A percentile compares a stretch with the other conserved stretches of the same genome.
These are phyloP conservation scores for Candida piceae DNA, from an alignment of 805 yeast genomes.

Conservation along the genomic window DNA sequence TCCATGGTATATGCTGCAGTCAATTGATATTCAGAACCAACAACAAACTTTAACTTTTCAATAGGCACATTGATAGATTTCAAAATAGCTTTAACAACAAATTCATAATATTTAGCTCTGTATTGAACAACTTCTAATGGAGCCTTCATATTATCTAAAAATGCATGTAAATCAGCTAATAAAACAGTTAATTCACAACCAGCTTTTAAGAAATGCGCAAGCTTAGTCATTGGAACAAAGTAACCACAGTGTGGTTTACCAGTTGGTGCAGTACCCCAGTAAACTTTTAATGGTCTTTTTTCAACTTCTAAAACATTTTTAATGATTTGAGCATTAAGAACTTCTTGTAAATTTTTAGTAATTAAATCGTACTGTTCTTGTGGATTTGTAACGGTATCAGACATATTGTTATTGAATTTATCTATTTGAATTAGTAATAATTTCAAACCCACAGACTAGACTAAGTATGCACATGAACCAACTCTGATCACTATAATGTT, in stretches of 20 bases:
- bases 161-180: slow-evolving; percentile 94
- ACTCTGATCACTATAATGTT: too few relatives aligned
- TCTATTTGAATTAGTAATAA: too few relatives aligned
- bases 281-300: slow-evolving; percentile 76
- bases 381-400: slow-evolving; percentile 38
- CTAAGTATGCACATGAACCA: too few relatives aligned
- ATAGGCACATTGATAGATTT: slow-evolving; percentile 86
- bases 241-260: slow-evolving; percentile 99
- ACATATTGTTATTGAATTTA: slow-evolving; percentile 9
- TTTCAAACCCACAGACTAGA: too few relatives aligned
- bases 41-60: slow-evolving; percentile 76
- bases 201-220: slow-evolving; percentile 91
- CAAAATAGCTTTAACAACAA: slow-evolving; percentile 77
- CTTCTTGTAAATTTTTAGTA: slow-evolving; percentile 87
- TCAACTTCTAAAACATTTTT: slow-evolving; percentile 76
- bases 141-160: slow-evolving; percentile 97
- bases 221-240: slow-evolving; percentile 95
- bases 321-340: slow-evolving; percentile 81
- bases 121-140: slow-evolving; percentile 83
- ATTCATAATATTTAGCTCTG: slow-evolving; percentile 89
- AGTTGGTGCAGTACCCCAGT: slow-evolving; percentile 99
- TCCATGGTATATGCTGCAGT: slow-evolving; percentile 79
- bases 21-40: slow-evolving; percentile 89
- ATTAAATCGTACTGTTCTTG: slow-evolving; percentile 67
- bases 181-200: slow-evolving; percentile 92